phyloP scores from a whole-genome alignment of 176 grass and related monocot genomes.

The Oryza meridionalis region DNA sequence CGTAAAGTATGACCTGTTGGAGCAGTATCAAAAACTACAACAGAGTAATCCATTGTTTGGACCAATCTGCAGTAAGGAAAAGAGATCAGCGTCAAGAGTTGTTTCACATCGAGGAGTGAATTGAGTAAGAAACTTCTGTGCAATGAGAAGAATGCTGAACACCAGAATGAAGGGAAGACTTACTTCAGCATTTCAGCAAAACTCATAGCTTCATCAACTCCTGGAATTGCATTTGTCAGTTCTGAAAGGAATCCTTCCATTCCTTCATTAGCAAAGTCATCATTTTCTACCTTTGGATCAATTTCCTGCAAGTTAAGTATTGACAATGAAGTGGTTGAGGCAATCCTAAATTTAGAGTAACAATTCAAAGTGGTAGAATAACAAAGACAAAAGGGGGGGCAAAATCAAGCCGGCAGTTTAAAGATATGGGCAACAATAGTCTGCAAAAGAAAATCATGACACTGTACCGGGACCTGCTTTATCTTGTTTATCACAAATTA shows the following conservation, averaged over 20 bases:
- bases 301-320: conserved; percentile 68
- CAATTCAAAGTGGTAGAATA: conserved; percentile 9
- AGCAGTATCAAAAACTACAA: conserved; percentile 99
- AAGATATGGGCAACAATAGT: background rate
- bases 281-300: conserved; percentile 97
- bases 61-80: conserved; percentile 73
- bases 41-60: conserved; percentile 99
- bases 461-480: background rate
- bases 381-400: background rate
- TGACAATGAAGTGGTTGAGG: conserved; percentile 12
- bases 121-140: conserved; percentile 15
- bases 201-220: conserved; percentile 99
- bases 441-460: background rate
- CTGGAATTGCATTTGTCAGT: conserved; percentile 95
- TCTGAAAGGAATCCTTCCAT: conserved; percentile 97
- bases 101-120: background rate
- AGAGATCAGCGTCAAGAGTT: conserved; percentile 19
- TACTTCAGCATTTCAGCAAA: conserved; percentile 99
- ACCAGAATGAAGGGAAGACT: conserved; percentile 30
- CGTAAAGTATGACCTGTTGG: conserved; percentile 97
- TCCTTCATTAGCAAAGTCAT: conserved; percentile 80
- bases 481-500: background rate
- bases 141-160: conserved; percentile 28
- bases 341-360: conserved; percentile 9
- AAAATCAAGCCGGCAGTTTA: background rate